phyloP scores from a whole-genome alignment of 805 yeast species.

The Saccharomyces jurei region DNA sequence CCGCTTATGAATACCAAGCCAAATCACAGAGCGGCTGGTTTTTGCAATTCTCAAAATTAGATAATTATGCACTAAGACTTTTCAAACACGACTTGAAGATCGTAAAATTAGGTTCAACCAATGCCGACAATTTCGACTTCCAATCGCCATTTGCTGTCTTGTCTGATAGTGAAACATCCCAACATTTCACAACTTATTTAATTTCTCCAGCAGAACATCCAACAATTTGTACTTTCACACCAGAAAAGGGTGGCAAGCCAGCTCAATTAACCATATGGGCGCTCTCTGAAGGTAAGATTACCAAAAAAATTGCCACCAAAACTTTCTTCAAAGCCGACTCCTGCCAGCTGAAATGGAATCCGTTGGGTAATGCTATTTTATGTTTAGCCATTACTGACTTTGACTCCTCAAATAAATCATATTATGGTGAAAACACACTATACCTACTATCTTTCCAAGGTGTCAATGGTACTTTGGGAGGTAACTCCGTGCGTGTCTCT shows the following conservation, averaged over 20 bases:
- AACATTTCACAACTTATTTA: conserved; percentile 38
- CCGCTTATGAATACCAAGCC: conserved; percentile 50
- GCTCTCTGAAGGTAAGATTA: conserved; percentile 31
- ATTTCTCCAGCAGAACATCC: conserved; percentile 86
- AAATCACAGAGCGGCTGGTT: conserved; percentile 84
- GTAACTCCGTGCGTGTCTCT: conserved; percentile 80
- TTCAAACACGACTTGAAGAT: conserved; percentile 27
- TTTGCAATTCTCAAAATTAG: conserved; percentile 30
- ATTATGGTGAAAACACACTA: conserved; percentile 92
- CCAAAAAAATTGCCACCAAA: conserved; percentile 73
- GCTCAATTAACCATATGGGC: conserved; percentile 75
- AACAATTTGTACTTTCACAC: conserved; percentile 81
- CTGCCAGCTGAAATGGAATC: conserved; percentile 89
- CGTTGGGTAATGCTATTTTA: conserved; percentile 84
- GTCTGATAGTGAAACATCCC: conserved; percentile 37
- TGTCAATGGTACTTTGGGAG: conserved; percentile 72
- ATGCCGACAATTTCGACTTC: conserved; percentile 34
- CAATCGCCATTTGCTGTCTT: conserved; percentile 53
- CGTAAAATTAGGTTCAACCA: conserved; percentile 35
- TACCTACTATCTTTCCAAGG: conserved; percentile 52
- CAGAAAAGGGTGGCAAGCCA: conserved; percentile 82
- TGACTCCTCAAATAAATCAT: conserved; percentile 85
- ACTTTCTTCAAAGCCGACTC: conserved; percentile 93
- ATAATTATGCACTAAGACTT: conserved; percentile 25
- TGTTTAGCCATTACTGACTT: conserved; percentile 95